Evolutionary conservation across 2,329 filamentous ascomycete species (phyloP).

Genomic region (Chaetomiaceae sp.): DNA sequence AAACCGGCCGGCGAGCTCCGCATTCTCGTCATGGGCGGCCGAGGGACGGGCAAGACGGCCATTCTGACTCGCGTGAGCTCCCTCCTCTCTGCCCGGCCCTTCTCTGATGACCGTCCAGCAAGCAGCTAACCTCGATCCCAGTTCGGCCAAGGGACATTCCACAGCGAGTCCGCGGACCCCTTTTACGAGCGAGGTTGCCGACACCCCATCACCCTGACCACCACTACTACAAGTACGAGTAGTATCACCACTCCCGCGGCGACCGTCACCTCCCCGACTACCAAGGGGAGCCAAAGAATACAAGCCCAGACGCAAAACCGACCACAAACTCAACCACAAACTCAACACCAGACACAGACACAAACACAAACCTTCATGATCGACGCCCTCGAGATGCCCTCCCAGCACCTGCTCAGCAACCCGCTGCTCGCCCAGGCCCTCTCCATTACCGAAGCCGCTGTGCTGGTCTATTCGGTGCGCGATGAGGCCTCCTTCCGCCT

Average conservation of each 20-base stretch:
- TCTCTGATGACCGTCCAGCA: constrained; percentile 2
- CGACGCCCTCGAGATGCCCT: constrained; percentile 36
- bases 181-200: constrained; percentile 32
- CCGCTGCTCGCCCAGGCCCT: constrained; percentile 35
- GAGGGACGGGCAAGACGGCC: constrained; percentile 39
- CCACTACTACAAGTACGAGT: not conserved
- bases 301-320: not conserved
- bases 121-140: constrained; percentile 16
- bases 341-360: not conserved
- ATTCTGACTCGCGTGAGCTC: constrained; percentile 34
- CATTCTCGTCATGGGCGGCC: constrained; percentile 36
- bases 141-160: constrained; percentile 32
- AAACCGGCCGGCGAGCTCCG: constrained; percentile 34
- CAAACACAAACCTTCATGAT: constrained; percentile 30
- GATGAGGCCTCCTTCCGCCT: constrained; percentile 28
- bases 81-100: not conserved
- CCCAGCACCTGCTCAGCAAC: constrained; percentile 30
- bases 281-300: not conserved
- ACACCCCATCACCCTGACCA: constrained; percentile 32
- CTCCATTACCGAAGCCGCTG: constrained; percentile 37
- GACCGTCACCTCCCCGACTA: too few species aligned
- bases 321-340: not conserved
- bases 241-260: too few species aligned
- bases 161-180: constrained; percentile 25
- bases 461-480: constrained; percentile 34